Percentiles rank a stretch among this genome's conserved stretches.
Conservation (phyloP, 345 rosid genomes). For the Syzygium oleosum region DNA sequence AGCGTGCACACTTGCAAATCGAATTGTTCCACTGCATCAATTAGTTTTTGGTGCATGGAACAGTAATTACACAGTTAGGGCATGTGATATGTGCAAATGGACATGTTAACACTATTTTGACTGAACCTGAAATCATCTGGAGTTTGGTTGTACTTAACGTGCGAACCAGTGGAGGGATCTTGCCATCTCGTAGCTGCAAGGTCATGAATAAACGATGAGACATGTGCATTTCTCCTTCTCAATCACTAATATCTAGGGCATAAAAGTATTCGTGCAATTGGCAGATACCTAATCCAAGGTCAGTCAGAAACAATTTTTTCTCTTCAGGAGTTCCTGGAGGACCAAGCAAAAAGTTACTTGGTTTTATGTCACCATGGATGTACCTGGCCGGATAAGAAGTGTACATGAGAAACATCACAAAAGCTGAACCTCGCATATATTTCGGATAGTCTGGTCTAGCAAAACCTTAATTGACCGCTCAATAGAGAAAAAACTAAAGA, state of each 20-base stretch:
- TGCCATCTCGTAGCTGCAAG: neutral
- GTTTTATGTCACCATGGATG: neutral
- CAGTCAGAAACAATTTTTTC: neutral
- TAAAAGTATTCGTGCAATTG: neutral
- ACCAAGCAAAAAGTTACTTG: neutral
- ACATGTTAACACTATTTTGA: neutral
- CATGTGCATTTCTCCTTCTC: neutral
- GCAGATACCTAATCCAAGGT: neutral
- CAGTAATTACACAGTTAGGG: neutral
- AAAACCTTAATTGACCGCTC: neutral
- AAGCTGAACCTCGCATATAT: neutral
- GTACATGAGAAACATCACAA: neutral
- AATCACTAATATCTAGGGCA: neutral
- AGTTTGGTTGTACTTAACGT: neutral
- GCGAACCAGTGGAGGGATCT: neutral
- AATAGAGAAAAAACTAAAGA: too few species aligned
- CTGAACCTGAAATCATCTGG: neutral
- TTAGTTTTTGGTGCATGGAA: neutral
- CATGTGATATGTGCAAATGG: neutral
- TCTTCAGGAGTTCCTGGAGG: neutral
- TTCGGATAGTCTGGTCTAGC: neutral
- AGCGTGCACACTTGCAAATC: conserved; percentile 5
- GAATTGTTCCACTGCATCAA: neutral
- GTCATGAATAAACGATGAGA: neutral
- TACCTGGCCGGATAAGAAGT: neutral